A percentile compares a stretch with the other conserved stretches of the same genome.
phyloP scores from a whole-genome alignment of 495 filamentous ascomycete genomes.

The Parmelia sp. region DNA sequence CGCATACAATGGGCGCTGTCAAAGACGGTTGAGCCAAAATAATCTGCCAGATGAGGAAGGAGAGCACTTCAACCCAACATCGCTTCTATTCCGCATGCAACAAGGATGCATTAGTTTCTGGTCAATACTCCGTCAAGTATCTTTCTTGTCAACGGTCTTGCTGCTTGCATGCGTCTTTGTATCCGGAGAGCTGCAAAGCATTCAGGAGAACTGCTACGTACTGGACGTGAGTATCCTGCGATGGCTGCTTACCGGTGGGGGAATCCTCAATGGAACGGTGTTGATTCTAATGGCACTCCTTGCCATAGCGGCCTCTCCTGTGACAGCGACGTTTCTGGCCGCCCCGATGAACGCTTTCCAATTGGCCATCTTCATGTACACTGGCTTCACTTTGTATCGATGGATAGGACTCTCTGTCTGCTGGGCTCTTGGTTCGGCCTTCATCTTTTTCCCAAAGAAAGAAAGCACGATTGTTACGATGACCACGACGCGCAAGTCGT shows the following conservation, averaged over 20 bases:
- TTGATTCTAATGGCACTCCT: conserved; percentile 2
- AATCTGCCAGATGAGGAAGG: neutral
- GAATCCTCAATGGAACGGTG: conserved; percentile 5
- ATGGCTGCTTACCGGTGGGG: neutral
- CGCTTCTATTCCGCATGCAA: neutral
- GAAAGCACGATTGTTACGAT: neutral
- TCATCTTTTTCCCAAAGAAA: neutral
- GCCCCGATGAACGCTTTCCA: conserved; percentile 6
- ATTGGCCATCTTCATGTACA: conserved; percentile 6
- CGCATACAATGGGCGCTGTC: neutral
- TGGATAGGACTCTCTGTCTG: neutral
- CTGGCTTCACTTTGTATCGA: conserved; percentile 4
- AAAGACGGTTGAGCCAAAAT: neutral
- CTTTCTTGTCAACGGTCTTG: conserved; percentile 4
- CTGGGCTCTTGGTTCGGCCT: neutral
- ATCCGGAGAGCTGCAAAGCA: conserved; percentile 12
- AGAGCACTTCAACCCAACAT: neutral
- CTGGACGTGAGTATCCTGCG: conserved; percentile 3
- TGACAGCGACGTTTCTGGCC: neutral
- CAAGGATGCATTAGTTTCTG: conserved; percentile 1
- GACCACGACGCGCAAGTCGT: neutral
- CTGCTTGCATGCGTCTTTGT: conserved; percentile 10
- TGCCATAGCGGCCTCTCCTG: neutral
- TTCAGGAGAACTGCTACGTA: conserved; percentile 18
- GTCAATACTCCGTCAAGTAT: conserved; percentile 15